Conservation (phyloP, 2,329 filamentous ascomycete species). For the Penicillium brevicompactum region DNA sequence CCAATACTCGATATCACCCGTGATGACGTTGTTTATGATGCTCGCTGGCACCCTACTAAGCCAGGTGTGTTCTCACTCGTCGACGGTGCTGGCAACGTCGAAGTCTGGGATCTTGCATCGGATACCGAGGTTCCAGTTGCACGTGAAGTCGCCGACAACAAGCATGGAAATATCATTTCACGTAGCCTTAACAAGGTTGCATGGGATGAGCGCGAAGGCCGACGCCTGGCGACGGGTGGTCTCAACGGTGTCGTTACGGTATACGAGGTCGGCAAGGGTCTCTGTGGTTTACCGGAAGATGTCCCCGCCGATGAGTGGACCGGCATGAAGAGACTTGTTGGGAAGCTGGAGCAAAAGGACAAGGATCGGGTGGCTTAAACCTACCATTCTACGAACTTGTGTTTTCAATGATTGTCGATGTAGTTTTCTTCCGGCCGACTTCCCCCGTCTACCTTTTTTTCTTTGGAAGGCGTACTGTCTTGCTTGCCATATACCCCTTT, state of each 20-base stretch:
- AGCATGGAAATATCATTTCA: constrained; percentile 68
- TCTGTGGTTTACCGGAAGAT: constrained; percentile 79
- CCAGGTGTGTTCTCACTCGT: constrained; percentile 94
- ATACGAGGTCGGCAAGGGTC: constrained; percentile 83
- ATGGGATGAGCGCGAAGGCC: constrained; percentile 90
- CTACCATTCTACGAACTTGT: not conserved
- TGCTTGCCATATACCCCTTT: constrained; percentile 30
- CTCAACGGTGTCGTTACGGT: constrained; percentile 88
- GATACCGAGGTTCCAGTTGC: constrained; percentile 91
- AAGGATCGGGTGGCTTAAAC: constrained; percentile 38
- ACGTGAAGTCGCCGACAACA: constrained; percentile 55
- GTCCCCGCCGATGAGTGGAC: constrained; percentile 89
- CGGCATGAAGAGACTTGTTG: constrained; percentile 85
- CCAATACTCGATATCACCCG: constrained; percentile 88
- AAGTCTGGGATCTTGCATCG: constrained; percentile 92
- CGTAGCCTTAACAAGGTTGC: constrained; percentile 91
- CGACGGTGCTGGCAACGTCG: constrained; percentile 86
- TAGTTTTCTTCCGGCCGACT: constrained; percentile 14
- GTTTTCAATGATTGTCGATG: constrained; percentile 6
- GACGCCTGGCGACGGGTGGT: constrained; percentile 83
- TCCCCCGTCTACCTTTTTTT: constrained; percentile 10
- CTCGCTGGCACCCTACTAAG: constrained; percentile 90
- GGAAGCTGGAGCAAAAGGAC: constrained; percentile 63
- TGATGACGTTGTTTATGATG: constrained; percentile 96
- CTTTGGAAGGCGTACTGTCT: constrained; percentile 10